Evolutionary conservation across 495 filamentous ascomycete genomes (phyloP), one percentile per base, ranked within the genome.

Genomic region (Podospora sp.): DNA sequence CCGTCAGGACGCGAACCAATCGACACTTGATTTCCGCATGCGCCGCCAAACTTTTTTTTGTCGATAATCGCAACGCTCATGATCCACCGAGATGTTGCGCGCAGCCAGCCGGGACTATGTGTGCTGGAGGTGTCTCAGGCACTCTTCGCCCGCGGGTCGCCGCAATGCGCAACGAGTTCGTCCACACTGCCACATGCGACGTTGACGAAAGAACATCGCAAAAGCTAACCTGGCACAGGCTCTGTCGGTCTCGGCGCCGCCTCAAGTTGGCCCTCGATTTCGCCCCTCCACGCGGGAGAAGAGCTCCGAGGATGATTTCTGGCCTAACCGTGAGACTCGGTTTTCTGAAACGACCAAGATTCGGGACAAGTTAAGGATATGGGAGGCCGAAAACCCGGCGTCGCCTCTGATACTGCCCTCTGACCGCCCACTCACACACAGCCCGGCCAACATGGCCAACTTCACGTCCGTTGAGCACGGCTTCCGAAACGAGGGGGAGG

Each of bases 291-390:
- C 6, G 57, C 21, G 25, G 16, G 22, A 26, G 25, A 29, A 52
- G 14, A 36, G 53, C 53, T 14, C 16, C 16, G 9, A 14, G 9
- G 40, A 46, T 14, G 40, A 46, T 46, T 46, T 46, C 16, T 12
- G 40, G 40, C 52, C 52, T 14, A n/a, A 2, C 52, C 2, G 22
- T 26, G 27, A 26, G 16, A 27, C 56, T 20, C 35, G 36, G 8
- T 21, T 24, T 55, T 53, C 55, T n/a, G 6, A 60, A 50, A 27
- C 33, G 26, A 65, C 29, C 59, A 22, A 50, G 25, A 85, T 88
- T 59, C 80, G 87, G 64, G 69, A 83, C 36, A 82, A 82, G 53
- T 75, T 90, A 21, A 76, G 78, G 36, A 74, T 77, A 79, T 90
- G 88, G 88, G 80, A 85, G 71, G 71, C 64, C 62, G 81, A 84